These are phyloP conservation scores for Boletus patriciae DNA, from an alignment of 768 basidiomycete genomes.

Conservation along the genomic window DNA sequence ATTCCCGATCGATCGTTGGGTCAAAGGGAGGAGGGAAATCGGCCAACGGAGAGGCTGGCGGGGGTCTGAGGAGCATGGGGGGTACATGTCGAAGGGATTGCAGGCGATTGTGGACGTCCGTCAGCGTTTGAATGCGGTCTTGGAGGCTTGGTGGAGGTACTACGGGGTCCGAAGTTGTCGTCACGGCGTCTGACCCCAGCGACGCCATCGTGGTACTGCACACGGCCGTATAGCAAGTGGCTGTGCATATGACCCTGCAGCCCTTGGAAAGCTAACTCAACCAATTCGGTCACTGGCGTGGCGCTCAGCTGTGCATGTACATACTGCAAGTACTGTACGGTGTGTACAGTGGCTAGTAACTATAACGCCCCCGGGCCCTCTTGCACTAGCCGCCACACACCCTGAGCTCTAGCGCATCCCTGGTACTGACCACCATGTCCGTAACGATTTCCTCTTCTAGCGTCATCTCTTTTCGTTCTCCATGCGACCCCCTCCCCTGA, in stretches of 20 bases:
- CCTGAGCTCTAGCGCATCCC: constrained; percentile 1
- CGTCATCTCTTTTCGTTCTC: background rate
- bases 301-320: constrained; percentile 8
- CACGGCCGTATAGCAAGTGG: constrained; percentile 4
- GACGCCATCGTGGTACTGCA: background rate
- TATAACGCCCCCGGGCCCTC: background rate
- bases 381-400: constrained; percentile 8
- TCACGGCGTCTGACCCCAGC: constrained; percentile 5
- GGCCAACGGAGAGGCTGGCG: constrained; percentile 25
- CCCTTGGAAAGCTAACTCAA: no score
- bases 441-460: constrained; percentile 3
- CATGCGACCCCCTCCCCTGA: constrained; percentile 1
- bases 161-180: background rate
- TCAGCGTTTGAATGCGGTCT: constrained; percentile 46
- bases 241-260: constrained; percentile 14
- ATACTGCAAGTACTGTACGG: background rate
- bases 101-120: constrained; percentile 46
- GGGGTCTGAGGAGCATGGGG: constrained; percentile 42
- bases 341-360: background rate
- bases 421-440: background rate
- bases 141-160: constrained; percentile 32
- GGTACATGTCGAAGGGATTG: constrained; percentile 49
- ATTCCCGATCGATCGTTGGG: constrained; percentile 27
- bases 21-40: constrained; percentile 32
- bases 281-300: constrained; percentile 1